phyloP scores from a whole-genome alignment of 1,284 basidiomycete species.

The Wolfiporia cocos region DNA sequence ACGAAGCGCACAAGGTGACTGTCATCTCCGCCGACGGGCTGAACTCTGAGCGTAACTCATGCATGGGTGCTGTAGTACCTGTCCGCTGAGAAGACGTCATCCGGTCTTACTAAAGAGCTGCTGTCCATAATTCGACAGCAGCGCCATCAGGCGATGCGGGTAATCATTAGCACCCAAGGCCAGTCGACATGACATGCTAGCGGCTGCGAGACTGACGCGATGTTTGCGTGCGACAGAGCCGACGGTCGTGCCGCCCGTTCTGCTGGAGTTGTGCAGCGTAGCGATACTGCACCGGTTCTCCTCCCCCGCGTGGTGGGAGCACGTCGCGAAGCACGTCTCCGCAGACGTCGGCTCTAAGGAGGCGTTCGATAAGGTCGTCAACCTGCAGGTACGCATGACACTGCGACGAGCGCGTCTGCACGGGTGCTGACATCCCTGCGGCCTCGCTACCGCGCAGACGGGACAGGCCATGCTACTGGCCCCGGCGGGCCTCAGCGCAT shows the following conservation, averaged over 20 bases:
- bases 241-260: constrained; percentile 59
- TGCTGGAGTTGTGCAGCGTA: constrained; percentile 63
- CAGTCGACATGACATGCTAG: not conserved
- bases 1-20: constrained; percentile 65
- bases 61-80: constrained; percentile 24
- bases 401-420: too few relatives aligned
- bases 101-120: constrained; percentile 25
- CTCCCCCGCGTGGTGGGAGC: constrained; percentile 68
- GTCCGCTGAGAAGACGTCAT: constrained; percentile 12
- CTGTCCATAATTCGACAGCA: constrained; percentile 29
- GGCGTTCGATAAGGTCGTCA: constrained; percentile 62
- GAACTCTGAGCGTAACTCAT: too few relatives aligned
- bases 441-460: constrained; percentile 34
- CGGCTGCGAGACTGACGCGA: too few relatives aligned
- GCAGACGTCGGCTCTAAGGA: constrained; percentile 50
- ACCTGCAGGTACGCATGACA: constrained; percentile 41
- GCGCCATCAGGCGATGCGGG: constrained; percentile 26
- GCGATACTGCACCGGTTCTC: constrained; percentile 67
- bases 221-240: constrained; percentile 57
- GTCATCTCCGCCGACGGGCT: too few relatives aligned
- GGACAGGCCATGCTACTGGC: constrained; percentile 62
- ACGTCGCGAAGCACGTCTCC: constrained; percentile 59
- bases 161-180: constrained; percentile 28
- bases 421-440: too few relatives aligned
- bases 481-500: constrained; percentile 47